phyloP scores from a whole-genome alignment of 306 rosid species.

The Pachyrhizus erosus region DNA sequence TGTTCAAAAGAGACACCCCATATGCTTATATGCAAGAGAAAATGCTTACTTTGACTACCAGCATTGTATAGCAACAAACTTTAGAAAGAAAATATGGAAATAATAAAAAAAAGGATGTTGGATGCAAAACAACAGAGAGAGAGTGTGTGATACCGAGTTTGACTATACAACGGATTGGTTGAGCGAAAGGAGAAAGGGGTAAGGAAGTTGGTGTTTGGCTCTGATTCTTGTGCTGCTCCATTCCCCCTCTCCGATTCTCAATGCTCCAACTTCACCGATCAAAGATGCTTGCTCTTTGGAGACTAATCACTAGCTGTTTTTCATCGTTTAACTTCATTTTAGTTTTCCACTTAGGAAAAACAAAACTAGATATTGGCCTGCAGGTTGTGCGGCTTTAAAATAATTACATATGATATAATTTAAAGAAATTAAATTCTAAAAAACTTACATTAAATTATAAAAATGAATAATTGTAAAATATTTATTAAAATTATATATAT shows the following conservation, averaged over 20 bases:
- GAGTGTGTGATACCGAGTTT: slow-evolving; percentile 67
- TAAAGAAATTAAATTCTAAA: no score
- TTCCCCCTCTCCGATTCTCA: slow-evolving; percentile 22
- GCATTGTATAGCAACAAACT: slow-evolving; percentile 28
- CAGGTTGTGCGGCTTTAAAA: no score
- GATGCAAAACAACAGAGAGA: not conserved
- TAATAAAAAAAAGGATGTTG: not conserved
- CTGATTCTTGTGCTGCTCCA: slow-evolving; percentile 45
- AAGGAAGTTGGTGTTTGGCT: slow-evolving; percentile 35
- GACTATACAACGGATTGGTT: slow-evolving; percentile 82
- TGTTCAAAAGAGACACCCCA: slow-evolving; percentile 1
- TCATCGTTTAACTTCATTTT: not conserved
- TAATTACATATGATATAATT: no score
- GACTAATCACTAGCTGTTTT: not conserved
- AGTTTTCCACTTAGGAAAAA: no score
- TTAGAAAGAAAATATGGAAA: slow-evolving; percentile 29
- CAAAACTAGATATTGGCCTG: no score
- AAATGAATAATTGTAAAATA: no score
- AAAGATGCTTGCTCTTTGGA: not conserved
- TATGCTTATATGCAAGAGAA: slow-evolving; percentile 27
- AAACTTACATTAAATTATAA: no score
- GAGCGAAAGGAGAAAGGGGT: slow-evolving; percentile 40
- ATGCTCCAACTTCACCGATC: not conserved
- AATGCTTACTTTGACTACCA: not conserved
- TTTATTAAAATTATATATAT: no score